phyloP scores from a whole-genome alignment of 2,329 filamentous ascomycete genomes.

The Stromatinia cepivora region DNA sequence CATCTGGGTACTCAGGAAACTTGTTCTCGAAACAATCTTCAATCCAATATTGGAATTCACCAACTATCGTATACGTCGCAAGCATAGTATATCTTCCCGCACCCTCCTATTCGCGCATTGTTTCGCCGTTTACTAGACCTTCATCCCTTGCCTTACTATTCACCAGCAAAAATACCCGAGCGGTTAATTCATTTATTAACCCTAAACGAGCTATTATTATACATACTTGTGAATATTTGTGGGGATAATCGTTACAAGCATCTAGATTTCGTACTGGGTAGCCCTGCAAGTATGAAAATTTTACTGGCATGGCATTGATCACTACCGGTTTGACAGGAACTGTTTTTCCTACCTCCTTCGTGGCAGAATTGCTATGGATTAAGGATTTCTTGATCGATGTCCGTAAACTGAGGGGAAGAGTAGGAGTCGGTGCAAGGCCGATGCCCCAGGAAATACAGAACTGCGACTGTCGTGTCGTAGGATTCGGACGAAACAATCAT shows the following conservation, averaged over 20 bases:
- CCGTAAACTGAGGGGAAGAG: background rate
- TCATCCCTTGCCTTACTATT: background rate
- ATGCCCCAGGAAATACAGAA: background rate
- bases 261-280: background rate
- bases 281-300: constrained; percentile 2
- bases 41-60: background rate
- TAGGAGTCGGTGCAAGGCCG: background rate
- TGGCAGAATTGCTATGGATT: background rate
- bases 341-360: background rate
- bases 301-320: constrained; percentile 3
- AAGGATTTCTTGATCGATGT: background rate
- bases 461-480: background rate
- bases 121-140: background rate
- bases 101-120: background rate
- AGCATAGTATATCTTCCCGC: background rate
- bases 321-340: background rate
- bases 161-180: constrained; percentile 7
- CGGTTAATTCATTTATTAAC: constrained; percentile 15
- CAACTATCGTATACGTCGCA: background rate
- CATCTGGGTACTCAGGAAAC: background rate
- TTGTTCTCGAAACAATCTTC: background rate
- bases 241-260: background rate
- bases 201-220: background rate
- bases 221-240: background rate
- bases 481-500: constrained; percentile 13